phyloP scores from a whole-genome alignment of 2,329 filamentous ascomycete genomes.

The Monosporascus sp. region DNA sequence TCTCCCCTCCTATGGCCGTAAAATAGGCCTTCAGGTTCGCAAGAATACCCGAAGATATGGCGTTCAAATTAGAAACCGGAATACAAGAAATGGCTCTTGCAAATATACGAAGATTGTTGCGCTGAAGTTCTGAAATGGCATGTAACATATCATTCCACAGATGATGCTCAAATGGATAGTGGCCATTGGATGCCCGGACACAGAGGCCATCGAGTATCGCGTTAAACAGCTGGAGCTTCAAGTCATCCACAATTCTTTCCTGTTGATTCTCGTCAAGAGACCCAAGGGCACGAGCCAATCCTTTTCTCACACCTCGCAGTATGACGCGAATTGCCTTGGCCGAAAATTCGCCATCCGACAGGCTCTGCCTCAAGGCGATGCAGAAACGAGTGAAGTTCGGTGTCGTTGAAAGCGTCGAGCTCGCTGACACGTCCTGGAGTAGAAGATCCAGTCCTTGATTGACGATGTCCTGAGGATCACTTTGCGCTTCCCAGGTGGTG shows the following conservation, averaged over 20 bases:
- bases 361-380: conserved; percentile 11
- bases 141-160: conserved; percentile 17
- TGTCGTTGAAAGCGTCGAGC: not conserved
- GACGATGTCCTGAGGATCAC: conserved; percentile 8
- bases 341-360: conserved; percentile 8
- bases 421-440: conserved; percentile 7
- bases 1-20: conserved; percentile 4
- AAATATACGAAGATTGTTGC: conserved; percentile 21
- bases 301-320: conserved; percentile 11
- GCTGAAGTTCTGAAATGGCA: conserved; percentile 13
- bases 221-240: conserved; percentile 8
- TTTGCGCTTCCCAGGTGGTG: conserved; percentile 7
- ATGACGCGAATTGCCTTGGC: conserved; percentile 11
- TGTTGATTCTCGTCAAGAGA: not conserved
- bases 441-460: conserved; percentile 8
- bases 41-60: conserved; percentile 12
- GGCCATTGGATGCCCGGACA: not conserved
- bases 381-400: conserved; percentile 17
- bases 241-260: not conserved
- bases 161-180: conserved; percentile 7
- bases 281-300: conserved; percentile 2
- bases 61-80: conserved; percentile 8
- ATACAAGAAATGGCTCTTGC: conserved; percentile 14
- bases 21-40: conserved; percentile 16
- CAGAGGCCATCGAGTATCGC: conserved; percentile 18